These are phyloP conservation scores for Biscogniauxia marginata DNA, from an alignment of 2,329 filamentous ascomycete species.

Conservation along the genomic window DNA sequence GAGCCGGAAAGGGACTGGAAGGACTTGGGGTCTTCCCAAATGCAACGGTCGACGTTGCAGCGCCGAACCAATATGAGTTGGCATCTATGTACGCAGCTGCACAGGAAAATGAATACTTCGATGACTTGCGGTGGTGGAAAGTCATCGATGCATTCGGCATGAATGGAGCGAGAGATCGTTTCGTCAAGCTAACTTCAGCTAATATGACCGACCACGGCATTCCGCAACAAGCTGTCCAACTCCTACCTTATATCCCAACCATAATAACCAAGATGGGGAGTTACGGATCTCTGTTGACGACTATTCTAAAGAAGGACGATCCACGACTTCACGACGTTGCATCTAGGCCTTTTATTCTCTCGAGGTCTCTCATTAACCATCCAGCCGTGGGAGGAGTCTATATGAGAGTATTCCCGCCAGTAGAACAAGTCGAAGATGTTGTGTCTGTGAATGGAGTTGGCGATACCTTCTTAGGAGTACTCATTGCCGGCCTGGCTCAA, in stretches of 20 bases:
- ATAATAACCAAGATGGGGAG: conserved; percentile 81
- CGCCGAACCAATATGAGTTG: conserved; percentile 83
- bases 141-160: conserved; percentile 79
- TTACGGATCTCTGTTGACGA: conserved; percentile 72
- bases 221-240: conserved; percentile 77
- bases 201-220: conserved; percentile 76
- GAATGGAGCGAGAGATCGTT: conserved; percentile 67
- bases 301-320: conserved; percentile 67
- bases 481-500: conserved; percentile 74
- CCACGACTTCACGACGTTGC: conserved; percentile 61
- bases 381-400: conserved; percentile 72
- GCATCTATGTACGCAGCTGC: conserved; percentile 74
- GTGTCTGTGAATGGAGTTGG: conserved; percentile 93
- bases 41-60: conserved; percentile 68
- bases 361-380: conserved; percentile 55
- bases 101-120: conserved; percentile 64
- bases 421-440: conserved; percentile 66
- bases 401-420: conserved; percentile 69
- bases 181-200: conserved; percentile 65
- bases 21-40: conserved; percentile 55
- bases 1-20: conserved; percentile 34
- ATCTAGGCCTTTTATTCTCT: conserved; percentile 69
- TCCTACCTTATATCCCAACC: conserved; percentile 84
- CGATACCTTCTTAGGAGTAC: conserved; percentile 83
- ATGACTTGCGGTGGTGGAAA: conserved; percentile 71